Evolutionary conservation across 495 filamentous ascomycete genomes (phyloP), one percentile per base, ranked within the genome.

Genomic region (Penicillium verhagenii): DNA sequence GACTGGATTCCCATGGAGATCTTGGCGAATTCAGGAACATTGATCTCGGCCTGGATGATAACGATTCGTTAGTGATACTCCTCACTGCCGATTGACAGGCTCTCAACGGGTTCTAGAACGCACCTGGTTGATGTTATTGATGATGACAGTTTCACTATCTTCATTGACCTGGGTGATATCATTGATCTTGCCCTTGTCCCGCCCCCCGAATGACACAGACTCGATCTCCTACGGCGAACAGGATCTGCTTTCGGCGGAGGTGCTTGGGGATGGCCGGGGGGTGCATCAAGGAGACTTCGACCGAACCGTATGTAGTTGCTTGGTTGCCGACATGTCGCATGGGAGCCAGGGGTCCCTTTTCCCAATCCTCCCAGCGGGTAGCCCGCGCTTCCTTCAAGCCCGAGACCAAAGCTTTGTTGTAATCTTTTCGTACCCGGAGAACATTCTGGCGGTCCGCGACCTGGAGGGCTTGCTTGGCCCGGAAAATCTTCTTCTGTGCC

Each of bases 101-200:
- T 33, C 21, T 47, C 9, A 10, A 21, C 11, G 21, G 20, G n/a
- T 16, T n/a, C 9, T 21, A 37, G 28, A 9, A 54, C 82, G 54
- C 75, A 96, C 91, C 80, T 79, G 73, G 64, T 89, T 89, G 51
- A 89, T 40, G 29, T 84, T 83, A 57, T 82, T 77, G 23, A 96
- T 72, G 2, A 65, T 66, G 26, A 93, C 74, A 40, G 77, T 79
- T 60, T 86, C 83, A 35, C 60, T 78, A 2, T 79, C 71, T 18
- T 63, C 64, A 53, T 87, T 73, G 31, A 96, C 76, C n/a, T 68
- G 59, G 43, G 50, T 63, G 25, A 97, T 82, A 26, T 72, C 72
- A 24, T 86, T 86, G 73, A 98, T 96, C 71, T 86, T 87, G 53
- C 91, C 90, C 74, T 85, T 87, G 57, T 92, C 88, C 53, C 75